Evolutionary conservation across 225 moss, liverwort and hornwort genomes (phyloP), one percentile per base, ranked within the genome.

Genomic region (Neckera pumila): DNA sequence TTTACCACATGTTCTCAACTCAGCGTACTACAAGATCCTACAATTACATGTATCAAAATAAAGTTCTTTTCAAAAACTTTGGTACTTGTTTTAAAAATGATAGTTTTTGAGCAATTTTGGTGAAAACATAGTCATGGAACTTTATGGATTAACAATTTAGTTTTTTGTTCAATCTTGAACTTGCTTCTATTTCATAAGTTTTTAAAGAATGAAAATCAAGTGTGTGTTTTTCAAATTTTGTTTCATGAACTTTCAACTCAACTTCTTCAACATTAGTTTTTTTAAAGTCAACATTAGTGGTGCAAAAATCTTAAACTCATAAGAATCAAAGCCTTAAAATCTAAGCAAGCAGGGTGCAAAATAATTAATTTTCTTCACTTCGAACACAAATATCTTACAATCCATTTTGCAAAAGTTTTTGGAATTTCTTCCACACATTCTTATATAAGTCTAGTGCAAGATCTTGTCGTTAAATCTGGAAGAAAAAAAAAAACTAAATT

Each of bases 361-460:
- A 34, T 19, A 1, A 3, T 1, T 1, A 1, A 1, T 10, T 65
- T 66, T 36, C 1, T 65, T 65, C 10, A 18, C 65, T 65, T 34
- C 18, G 34, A 34, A 65, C 2, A 1, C 18, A 34, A 65, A 65
- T 20, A 66, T 36, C 11, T 66, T 66, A 1, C 20, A 36, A 66
- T 66, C 36, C 11, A 14, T 1, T 2, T 0, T 6, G 3, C 3
- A 6, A 20, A 36, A 66, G 19, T 19, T 66, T 36, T 0, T 66
- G 0, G 16, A 66, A 65, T 36, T 34, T 65, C 18, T 65, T 33
- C 9, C 1, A 65, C 14, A 11, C 2, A 10, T 19, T 36, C 1
- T 19, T 65, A 36, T 19, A 19, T 9, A 0, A 10, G 1, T 10
- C 10, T 11, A 36, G 11, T 36, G 11, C 6, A 65, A 65, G 11